Percentiles rank a stretch among this genome's conserved stretches.
Evolutionary conservation across 805 yeast genomes (phyloP).

Genomic region (Candida alai): DNA sequence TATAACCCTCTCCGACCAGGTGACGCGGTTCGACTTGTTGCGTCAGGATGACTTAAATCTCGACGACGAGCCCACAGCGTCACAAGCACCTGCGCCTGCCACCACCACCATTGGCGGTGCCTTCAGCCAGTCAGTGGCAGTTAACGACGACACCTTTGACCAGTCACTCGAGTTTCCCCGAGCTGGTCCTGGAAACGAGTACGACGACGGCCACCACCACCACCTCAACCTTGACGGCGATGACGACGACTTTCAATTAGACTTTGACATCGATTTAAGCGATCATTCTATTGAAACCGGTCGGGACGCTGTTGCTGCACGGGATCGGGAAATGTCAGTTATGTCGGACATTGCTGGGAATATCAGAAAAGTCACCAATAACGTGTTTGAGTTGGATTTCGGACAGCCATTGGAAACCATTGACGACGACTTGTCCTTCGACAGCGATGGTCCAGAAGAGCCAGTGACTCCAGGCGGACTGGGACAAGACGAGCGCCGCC

Average conservation of each 20-base stretch:
- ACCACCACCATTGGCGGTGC: slow-evolving; percentile 11
- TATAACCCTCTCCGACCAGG: slow-evolving; percentile 68
- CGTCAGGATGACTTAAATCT: slow-evolving; percentile 55
- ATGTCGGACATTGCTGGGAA: slow-evolving; percentile 13
- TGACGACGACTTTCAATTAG: slow-evolving; percentile 50
- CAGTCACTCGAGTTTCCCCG: slow-evolving; percentile 69
- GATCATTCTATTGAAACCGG: slow-evolving; percentile 54
- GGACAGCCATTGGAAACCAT: slow-evolving; percentile 41
- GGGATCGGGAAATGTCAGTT: slow-evolving; percentile 23
- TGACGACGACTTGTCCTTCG: slow-evolving; percentile 14
- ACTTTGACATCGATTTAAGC: slow-evolving; percentile 37
- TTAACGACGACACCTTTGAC: slow-evolving; percentile 31
- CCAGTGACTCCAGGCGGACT: slow-evolving; percentile 10
- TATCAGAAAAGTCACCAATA: no score
- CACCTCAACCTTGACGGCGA: slow-evolving; percentile 17
- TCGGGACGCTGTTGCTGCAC: slow-evolving; percentile 31
- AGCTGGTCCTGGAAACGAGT: no score
- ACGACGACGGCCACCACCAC: slow-evolving; percentile 12
- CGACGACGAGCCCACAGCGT: slow-evolving; percentile 28
- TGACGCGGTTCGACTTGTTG: slow-evolving; percentile 71
- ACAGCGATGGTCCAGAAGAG: slow-evolving; percentile 10
- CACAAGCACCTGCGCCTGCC: slow-evolving; percentile 6
- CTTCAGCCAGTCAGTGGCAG: slow-evolving; percentile 28
- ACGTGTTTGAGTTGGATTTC: slow-evolving; percentile 33
- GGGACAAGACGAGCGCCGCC: no score